Percentiles rank a stretch among this genome's conserved stretches.
phyloP scores from a whole-genome alignment of 768 basidiomycete species.

The Suillus subalutaceus region DNA sequence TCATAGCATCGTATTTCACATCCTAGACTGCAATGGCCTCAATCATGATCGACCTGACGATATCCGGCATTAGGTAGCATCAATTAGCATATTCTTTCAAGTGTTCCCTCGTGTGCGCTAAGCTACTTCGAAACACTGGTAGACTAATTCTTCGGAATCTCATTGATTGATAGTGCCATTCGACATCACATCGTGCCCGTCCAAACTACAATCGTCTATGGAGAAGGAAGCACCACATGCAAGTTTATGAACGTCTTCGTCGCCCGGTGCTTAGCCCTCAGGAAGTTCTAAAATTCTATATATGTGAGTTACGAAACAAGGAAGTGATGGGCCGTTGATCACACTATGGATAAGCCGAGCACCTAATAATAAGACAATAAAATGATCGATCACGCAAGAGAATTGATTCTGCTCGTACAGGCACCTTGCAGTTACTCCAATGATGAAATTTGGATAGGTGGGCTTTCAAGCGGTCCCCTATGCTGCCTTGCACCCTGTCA shows the following conservation, averaged over 20 bases:
- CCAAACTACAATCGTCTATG: no score
- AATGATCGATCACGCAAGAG: not conserved
- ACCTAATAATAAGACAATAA: conserved; percentile 6
- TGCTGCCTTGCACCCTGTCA: not conserved
- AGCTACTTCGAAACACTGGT: conserved; percentile 1
- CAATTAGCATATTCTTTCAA: not conserved
- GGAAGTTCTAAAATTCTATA: not conserved
- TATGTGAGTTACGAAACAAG: not conserved
- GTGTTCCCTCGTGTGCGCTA: not conserved
- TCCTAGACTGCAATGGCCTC: not conserved
- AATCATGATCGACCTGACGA: not conserved
- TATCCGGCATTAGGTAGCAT: not conserved
- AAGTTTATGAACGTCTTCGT: not conserved
- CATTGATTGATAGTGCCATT: no score
- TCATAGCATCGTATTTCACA: not conserved
- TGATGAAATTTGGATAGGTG: not conserved
- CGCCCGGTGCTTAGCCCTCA: not conserved
- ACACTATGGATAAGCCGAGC: not conserved
- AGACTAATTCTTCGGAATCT: not conserved
- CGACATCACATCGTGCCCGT: not conserved
- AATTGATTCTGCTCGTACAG: not conserved
- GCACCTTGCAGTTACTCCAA: not conserved
- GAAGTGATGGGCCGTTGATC: not conserved
- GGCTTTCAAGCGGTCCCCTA: no score
- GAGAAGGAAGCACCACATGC: not conserved